Evolutionary conservation across 805 yeast genomes (phyloP), one percentile per base, ranked within the genome.

Genomic region (Candida palmyrensis): DNA sequence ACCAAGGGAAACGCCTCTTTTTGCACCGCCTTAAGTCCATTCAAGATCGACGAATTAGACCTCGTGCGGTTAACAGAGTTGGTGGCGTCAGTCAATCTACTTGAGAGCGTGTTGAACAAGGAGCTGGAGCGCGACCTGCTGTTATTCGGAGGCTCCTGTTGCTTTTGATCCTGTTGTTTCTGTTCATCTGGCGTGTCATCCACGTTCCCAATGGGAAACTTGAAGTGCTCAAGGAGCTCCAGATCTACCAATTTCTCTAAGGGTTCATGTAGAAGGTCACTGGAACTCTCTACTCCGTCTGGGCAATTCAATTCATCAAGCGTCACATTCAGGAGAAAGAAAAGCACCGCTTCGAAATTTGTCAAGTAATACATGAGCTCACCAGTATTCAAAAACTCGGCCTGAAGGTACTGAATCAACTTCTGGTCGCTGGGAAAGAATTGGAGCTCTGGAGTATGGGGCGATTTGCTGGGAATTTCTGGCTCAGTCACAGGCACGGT

Each of bases 271-370:
- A 61, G 41, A 15, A 55, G 28, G 23, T 37, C 34, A 25, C 39
- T 45, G 12, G 37, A 33, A 8, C 45, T 35, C 11, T 42, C 32
- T 9, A 35, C 29, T 13, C 7, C 9, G 11, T 32, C 41, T 6
- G 41, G 36, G 9, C 25, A 25, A 2, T 33, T 18, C 24, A 64
- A 46, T 26, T 60, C 68, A 12, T 43, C 38, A 10, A 62, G 39
- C 1, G 67, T 57, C 5, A 63, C 55, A 29, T 57, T 62, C 37
- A 60, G 56, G 23, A 65, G 45, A 43, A 57, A 66, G 28, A 48
- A 55, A 10, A 63, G 45, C 12, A 61, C 55, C 3, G 71, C 71
- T 34, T 66, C 71, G 33, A 64, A 59, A 41, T 66, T 66, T 3
- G 71, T 65, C 19, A 65, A 45, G 40, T 62, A 65, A 37, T 53